Evolutionary conservation across 2,329 filamentous ascomycete genomes (phyloP).

Genomic region (Sarocladiaceae sp.): DNA sequence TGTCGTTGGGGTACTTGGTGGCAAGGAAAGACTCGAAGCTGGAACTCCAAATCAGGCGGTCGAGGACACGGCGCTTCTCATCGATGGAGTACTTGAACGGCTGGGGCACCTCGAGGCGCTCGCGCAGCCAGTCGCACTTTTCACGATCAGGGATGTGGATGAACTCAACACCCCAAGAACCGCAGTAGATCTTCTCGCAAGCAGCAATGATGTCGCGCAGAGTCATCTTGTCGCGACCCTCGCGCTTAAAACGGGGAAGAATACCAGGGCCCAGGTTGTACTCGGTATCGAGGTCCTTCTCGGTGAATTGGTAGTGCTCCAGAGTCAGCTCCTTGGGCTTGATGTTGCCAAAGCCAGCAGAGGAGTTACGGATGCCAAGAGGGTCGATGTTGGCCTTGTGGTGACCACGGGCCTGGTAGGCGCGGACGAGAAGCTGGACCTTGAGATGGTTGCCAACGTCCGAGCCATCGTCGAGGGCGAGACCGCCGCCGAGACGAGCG

Average conservation of each 20-base stretch:
- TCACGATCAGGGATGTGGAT: slow-evolving; percentile 97
- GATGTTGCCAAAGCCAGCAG: slow-evolving; percentile 13
- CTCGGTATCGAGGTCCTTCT: slow-evolving; percentile 88
- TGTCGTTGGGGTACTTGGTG: slow-evolving; percentile 99
- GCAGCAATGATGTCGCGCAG: slow-evolving; percentile 87
- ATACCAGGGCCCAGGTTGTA: slow-evolving; percentile 92
- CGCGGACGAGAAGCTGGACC: slow-evolving; percentile 92
- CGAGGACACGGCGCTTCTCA: slow-evolving; percentile 95
- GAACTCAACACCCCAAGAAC: slow-evolving; percentile 96
- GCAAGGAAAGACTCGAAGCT: slow-evolving; percentile 94
- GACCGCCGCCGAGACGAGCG: slow-evolving; percentile 63
- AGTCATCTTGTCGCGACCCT: slow-evolving; percentile 90
- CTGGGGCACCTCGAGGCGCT: slow-evolving; percentile 86
- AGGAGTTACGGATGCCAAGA: slow-evolving; percentile 66
- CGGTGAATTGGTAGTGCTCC: slow-evolving; percentile 90
- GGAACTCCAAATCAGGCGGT: slow-evolving; percentile 96
- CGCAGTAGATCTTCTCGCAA: slow-evolving; percentile 94
- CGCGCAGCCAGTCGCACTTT: slow-evolving; percentile 96
- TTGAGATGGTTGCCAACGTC: slow-evolving; percentile 96
- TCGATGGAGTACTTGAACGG: slow-evolving; percentile 98
- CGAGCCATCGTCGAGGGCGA: slow-evolving; percentile 62
- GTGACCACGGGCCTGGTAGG: slow-evolving; percentile 95
- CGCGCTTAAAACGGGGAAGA: slow-evolving; percentile 84
- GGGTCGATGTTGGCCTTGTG: slow-evolving; percentile 98
- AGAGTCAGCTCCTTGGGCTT: slow-evolving; percentile 87